Evolutionary conservation across 768 basidiomycete genomes (phyloP), one percentile per base, ranked within the genome.

Genomic region (Tulasnella sp.): DNA sequence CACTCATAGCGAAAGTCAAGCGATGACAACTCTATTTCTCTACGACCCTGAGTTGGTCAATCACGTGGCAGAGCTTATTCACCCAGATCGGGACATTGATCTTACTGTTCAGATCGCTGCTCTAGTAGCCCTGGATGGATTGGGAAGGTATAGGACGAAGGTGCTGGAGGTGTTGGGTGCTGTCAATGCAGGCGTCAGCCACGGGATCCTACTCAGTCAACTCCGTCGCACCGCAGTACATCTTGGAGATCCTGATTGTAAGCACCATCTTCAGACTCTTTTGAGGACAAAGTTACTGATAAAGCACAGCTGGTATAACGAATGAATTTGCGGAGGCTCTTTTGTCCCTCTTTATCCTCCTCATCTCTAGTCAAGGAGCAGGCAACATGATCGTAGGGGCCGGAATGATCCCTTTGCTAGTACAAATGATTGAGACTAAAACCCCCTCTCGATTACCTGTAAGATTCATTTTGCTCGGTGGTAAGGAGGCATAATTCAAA

Each of bases 321-420:
- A 43, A 58, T 44, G 67, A 69, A 13, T 60, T 68, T 28, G 60
- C 69, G 29, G 95, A 99, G 47, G 81, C 90, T 0, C 67, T 95
- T 28, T 66, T 96, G 52, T 78, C 79, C 24, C 87, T 98, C 62
- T 74, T 98, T 35, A 88, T 84, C 1, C 87, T 81, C 66, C 75
- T 96, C 54, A 79, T 90, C 9, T 81, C 83, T 10, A 82, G 89
- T 62, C 75, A 85, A 1, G 75, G 81, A 3, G 88, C 89, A 28
- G 88, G 84, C 7, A 87, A 83, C 59, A 88, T 95, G 89, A 78
- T 98, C 37, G 85, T 98, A 49, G 83, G 89, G 20, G 93, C 95
- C 27, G 95, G 95, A 3, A 67, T 95, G 39, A 76, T 99, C 44
- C 87, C 87, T 1, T 68, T 93, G 12, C 71, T 99, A 24, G 82